These are phyloP conservation scores for Cystoisospora suis DNA, from an alignment of 169 alveolate species.

Conservation along the genomic window DNA sequence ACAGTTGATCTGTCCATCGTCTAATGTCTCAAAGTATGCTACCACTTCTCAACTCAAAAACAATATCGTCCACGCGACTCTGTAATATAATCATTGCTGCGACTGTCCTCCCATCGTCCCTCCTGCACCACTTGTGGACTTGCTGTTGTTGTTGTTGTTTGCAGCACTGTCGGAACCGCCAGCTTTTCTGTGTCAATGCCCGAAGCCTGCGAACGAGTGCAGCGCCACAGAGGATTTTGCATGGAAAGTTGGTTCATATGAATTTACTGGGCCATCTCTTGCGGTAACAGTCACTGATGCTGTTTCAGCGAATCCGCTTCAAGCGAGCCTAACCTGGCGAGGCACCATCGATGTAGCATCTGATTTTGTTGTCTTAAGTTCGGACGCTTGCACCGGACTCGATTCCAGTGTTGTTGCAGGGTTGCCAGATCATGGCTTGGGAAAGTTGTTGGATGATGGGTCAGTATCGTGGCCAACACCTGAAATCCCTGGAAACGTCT, in stretches of 20 bases:
- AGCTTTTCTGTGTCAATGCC: conserved; percentile 44
- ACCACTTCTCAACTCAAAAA: not conserved
- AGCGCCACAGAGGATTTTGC: conserved; percentile 29
- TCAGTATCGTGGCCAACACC: not conserved
- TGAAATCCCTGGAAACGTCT: not conserved
- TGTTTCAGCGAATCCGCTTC: not conserved
- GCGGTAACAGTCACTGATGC: conserved; percentile 22
- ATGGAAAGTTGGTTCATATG: conserved; percentile 36
- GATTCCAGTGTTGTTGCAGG: not conserved
- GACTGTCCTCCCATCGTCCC: too few relatives aligned
- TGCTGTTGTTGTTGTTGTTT: not conserved
- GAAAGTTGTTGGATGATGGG: not conserved
- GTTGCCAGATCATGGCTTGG: conserved; percentile 34
- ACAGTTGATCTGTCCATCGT: not conserved
- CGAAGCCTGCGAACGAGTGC: conserved; percentile 18
- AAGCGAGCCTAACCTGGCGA: not conserved
- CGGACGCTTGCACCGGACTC: not conserved
- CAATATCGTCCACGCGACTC: not conserved
- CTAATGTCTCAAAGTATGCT: not conserved
- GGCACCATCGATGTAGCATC: conserved; percentile 15
- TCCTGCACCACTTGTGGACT: too few relatives aligned
- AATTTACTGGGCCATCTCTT: conserved; percentile 32
- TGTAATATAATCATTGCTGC: not conserved
- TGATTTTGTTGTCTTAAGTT: conserved; percentile 19
- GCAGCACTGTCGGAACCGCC: conserved; percentile 30